These are phyloP conservation scores for Nannizziopsis arthrosporioides DNA, from an alignment of 2,329 filamentous ascomycete genomes.

Conservation along the genomic window DNA sequence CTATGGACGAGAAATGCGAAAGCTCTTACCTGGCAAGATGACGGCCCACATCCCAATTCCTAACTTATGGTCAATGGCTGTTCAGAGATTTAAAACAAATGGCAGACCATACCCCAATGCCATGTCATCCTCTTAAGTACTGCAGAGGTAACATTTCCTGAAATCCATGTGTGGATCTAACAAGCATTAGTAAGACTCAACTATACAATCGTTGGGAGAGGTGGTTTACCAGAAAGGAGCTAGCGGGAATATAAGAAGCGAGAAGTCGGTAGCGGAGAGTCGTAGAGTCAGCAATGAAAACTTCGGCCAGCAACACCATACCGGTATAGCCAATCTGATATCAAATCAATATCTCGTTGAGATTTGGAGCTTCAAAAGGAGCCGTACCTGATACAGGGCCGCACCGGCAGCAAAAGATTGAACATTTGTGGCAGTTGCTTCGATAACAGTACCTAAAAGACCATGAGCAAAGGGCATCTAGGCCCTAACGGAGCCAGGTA, in stretches of 20 bases:
- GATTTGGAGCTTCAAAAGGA: too few relatives aligned
- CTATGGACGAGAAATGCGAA: not conserved
- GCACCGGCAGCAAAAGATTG: conserved; percentile 46
- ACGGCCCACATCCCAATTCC: conserved; percentile 51
- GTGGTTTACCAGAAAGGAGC: conserved; percentile 41
- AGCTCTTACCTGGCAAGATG: conserved; percentile 40
- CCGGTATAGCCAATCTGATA: conserved; percentile 49
- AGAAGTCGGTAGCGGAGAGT: conserved; percentile 52
- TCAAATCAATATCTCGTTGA: not conserved
- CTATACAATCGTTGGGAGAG: not conserved
- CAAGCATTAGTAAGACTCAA: not conserved
- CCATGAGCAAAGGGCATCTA: not conserved
- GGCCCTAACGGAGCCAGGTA: not conserved
- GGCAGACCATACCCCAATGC: conserved; percentile 43
- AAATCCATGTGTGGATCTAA: conserved; percentile 52
- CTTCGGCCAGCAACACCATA: conserved; percentile 50
- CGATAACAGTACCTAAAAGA: conserved; percentile 43
- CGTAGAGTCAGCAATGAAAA: conserved; percentile 53
- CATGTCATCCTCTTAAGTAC: conserved; percentile 43
- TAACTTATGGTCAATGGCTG: conserved; percentile 1
- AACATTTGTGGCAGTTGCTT: conserved; percentile 41
- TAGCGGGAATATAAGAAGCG: conserved; percentile 53
- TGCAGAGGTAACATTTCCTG: conserved; percentile 44
- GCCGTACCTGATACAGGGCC: conserved; percentile 43
- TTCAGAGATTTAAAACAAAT: not conserved